These are phyloP conservation scores for Lachnellula willkommii DNA, from an alignment of 2,329 filamentous ascomycete genomes.

Conservation along the genomic window DNA sequence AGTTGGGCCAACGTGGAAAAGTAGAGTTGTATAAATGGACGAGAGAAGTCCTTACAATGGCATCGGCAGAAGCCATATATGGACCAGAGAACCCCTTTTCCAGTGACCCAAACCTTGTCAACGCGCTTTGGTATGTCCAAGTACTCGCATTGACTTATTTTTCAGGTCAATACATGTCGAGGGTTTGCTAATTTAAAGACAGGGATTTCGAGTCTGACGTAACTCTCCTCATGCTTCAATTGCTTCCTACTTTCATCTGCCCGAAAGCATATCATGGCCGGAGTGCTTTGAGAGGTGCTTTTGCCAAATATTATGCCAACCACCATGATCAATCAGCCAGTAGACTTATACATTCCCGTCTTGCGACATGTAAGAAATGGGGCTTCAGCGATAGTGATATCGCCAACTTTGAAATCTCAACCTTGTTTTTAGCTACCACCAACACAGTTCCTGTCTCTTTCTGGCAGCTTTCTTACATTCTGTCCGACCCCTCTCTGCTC, in stretches of 20 bases:
- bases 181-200: slow-evolving; percentile 1
- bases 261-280: slow-evolving; percentile 31
- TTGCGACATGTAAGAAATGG: slow-evolving; percentile 25
- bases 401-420: slow-evolving; percentile 32
- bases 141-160: not conserved
- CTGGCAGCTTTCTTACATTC: slow-evolving; percentile 35
- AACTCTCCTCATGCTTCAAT: slow-evolving; percentile 29
- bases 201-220: slow-evolving; percentile 31
- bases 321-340: slow-evolving; percentile 29
- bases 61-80: slow-evolving; percentile 40
- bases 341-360: slow-evolving; percentile 27
- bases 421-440: slow-evolving; percentile 31
- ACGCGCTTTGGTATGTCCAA: slow-evolving; percentile 34
- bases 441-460: slow-evolving; percentile 38
- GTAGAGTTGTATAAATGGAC: slow-evolving; percentile 37
- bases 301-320: slow-evolving; percentile 28
- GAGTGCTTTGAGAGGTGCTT: slow-evolving; percentile 35
- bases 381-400: slow-evolving; percentile 30
- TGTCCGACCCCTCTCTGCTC: slow-evolving; percentile 29
- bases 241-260: slow-evolving; percentile 32
- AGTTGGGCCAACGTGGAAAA: slow-evolving; percentile 27
- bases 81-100: slow-evolving; percentile 41
- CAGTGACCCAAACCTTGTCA: slow-evolving; percentile 32
- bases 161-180: not conserved
- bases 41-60: slow-evolving; percentile 36